Conservation (phyloP, 306 rosid genomes). For the Cucurbita ficifolia region DNA sequence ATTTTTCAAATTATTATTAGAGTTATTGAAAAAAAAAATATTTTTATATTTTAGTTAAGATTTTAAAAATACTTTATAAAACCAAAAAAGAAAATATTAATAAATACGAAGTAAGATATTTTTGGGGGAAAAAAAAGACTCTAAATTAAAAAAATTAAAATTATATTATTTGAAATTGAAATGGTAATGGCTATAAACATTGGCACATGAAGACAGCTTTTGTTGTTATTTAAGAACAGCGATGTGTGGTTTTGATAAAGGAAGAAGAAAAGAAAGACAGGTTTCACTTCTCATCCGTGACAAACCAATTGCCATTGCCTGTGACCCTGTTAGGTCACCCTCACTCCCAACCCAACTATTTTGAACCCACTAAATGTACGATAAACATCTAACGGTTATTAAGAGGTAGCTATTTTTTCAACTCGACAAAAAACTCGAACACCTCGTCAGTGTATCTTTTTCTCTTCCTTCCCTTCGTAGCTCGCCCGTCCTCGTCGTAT, state of each 20-base stretch:
- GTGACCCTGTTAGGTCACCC: neutral
- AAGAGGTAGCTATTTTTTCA: neutral
- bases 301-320: neutral
- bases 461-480: too few relatives aligned
- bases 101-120: neutral
- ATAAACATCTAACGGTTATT: neutral
- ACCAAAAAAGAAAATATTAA: neutral
- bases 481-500: neutral
- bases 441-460: neutral
- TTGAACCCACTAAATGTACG: too few relatives aligned
- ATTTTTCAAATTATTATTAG: too few relatives aligned
- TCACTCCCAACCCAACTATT: neutral
- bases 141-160: neutral
- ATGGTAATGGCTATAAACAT: neutral
- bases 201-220: constrained; percentile 4
- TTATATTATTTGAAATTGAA: neutral
- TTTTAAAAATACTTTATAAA: neutral
- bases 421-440: neutral
- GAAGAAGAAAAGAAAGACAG: neutral
- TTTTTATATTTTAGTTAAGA: neutral
- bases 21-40: neutral
- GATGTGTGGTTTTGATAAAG: neutral
- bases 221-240: neutral
- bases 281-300: neutral
- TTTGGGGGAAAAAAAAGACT: neutral